Conservation (phyloP, 805 yeast genomes). For the Cyberlindnera maritima region DNA sequence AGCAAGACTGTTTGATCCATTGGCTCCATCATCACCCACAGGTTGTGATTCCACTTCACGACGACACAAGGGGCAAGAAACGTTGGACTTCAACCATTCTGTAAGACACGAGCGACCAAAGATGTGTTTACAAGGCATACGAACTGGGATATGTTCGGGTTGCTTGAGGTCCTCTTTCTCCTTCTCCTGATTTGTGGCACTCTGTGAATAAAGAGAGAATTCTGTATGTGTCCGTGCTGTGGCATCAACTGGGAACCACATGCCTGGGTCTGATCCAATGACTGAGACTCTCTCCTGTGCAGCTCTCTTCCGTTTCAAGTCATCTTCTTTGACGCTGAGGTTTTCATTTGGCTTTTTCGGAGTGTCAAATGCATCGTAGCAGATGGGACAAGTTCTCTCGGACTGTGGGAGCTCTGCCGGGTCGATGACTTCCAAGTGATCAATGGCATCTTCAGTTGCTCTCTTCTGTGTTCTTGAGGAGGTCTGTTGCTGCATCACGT, state of each 20-base stretch:
- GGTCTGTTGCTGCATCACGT: slow-evolving; percentile 5
- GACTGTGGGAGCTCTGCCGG: slow-evolving; percentile 8
- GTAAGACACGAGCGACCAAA: slow-evolving; percentile 81
- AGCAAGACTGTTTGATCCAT: neutral
- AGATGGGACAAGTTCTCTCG: slow-evolving; percentile 21
- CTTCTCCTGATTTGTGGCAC: neutral
- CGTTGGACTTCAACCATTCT: slow-evolving; percentile 75
- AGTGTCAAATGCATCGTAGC: slow-evolving; percentile 21
- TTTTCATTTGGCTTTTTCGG: neutral
- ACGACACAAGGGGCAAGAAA: slow-evolving; percentile 67
- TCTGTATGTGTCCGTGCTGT: slow-evolving; percentile 15
- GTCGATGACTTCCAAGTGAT: slow-evolving; percentile 13
- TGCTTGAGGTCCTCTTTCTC: neutral
- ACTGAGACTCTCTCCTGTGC: slow-evolving; percentile 2
- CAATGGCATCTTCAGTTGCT: slow-evolving; percentile 25
- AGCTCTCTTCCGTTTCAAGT: slow-evolving; percentile 10
- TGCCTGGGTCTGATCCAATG: slow-evolving; percentile 18
- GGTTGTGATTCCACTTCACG: slow-evolving; percentile 24
- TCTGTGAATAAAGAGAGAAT: neutral
- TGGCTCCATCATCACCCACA: neutral
- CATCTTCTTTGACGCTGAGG: slow-evolving; percentile 3
- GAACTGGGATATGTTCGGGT: slow-evolving; percentile 56
- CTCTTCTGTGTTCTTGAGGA: slow-evolving; percentile 9
- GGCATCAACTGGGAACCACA: slow-evolving; percentile 18
- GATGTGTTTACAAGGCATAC: slow-evolving; percentile 80